Percentiles rank a stretch among this genome's conserved stretches.
Conservation (phyloP, 2,329 filamentous ascomycete genomes). For the Sarocladium oryzae region DNA sequence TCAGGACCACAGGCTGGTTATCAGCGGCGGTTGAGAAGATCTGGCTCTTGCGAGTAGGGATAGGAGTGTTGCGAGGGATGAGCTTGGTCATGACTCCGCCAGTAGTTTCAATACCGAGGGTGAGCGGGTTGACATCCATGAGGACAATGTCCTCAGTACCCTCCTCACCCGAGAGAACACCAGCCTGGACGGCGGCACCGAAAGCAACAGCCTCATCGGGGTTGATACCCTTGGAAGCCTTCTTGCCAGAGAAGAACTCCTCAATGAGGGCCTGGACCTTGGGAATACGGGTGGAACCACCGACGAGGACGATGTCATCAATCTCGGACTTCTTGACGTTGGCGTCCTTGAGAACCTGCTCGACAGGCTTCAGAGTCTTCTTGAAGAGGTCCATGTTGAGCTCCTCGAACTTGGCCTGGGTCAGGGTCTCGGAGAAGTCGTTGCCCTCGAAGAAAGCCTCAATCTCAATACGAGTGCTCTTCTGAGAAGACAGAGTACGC, state of each 20-base stretch:
- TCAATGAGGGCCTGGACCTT: slow-evolving; percentile 94
- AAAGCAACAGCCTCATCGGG: slow-evolving; percentile 98
- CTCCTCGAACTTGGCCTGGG: slow-evolving; percentile 98
- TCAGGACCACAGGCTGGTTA: slow-evolving; percentile 91
- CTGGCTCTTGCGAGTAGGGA: slow-evolving; percentile 94
- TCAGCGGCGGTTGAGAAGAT: slow-evolving; percentile 96
- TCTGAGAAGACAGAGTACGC: slow-evolving; percentile 91
- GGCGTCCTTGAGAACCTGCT: slow-evolving; percentile 97
- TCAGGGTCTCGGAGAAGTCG: slow-evolving; percentile 97
- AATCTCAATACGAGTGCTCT: slow-evolving; percentile 91
- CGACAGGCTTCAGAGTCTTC: slow-evolving; percentile 97
- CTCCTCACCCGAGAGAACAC: slow-evolving; percentile 85
- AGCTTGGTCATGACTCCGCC: slow-evolving; percentile 97
- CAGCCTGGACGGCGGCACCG: slow-evolving; percentile 94
- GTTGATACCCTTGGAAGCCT: slow-evolving; percentile 98
- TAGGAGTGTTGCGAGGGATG: slow-evolving; percentile 89
- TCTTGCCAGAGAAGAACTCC: slow-evolving; percentile 93
- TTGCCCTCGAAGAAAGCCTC: slow-evolving; percentile 95
- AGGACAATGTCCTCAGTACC: slow-evolving; percentile 77
- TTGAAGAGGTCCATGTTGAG: slow-evolving; percentile 99
- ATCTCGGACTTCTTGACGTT: slow-evolving; percentile 95
- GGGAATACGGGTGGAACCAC: slow-evolving; percentile 98
- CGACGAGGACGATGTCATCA: slow-evolving; percentile 94
- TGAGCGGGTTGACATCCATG: slow-evolving; percentile 96
- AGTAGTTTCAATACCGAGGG: slow-evolving; percentile 94